These are phyloP conservation scores for Mimosa bimucronata DNA, from an alignment of 306 rosid genomes.

Conservation along the genomic window DNA sequence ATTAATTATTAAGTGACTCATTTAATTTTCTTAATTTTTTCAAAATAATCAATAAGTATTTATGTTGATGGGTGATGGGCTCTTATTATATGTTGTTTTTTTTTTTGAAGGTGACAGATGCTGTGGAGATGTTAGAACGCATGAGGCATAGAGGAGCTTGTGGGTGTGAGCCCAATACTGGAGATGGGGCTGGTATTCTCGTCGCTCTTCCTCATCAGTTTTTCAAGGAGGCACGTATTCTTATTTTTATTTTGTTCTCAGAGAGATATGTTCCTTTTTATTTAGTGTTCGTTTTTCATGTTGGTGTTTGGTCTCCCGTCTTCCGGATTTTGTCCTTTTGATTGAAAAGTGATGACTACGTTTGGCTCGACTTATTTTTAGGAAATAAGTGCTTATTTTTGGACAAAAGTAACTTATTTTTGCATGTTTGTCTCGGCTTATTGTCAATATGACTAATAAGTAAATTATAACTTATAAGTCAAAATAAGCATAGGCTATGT, in stretches of 20 bases:
- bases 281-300: background rate
- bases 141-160: slow-evolving; percentile 76
- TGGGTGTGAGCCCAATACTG: slow-evolving; percentile 66
- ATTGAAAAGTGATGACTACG: too few species aligned
- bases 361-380: too few species aligned
- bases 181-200: slow-evolving; percentile 96
- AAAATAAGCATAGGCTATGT: too few species aligned
- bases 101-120: slow-evolving; percentile 77
- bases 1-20: too few species aligned
- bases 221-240: slow-evolving; percentile 60
- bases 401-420: too few species aligned
- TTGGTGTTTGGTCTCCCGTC: background rate
- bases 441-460: too few species aligned
- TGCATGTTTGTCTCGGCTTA: too few species aligned
- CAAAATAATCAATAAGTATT: too few species aligned
- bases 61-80: background rate
- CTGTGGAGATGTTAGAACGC: slow-evolving; percentile 89
- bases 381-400: too few species aligned
- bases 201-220: slow-evolving; percentile 85
- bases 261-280: background rate
- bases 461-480: too few species aligned
- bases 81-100: background rate
- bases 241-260: too few species aligned
- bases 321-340: background rate
- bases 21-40: too few species aligned